Evolutionary conservation across 169 alveolate genomes (phyloP), one percentile per base, ranked within the genome.

Genomic region (Cryptosporidium bovis): DNA sequence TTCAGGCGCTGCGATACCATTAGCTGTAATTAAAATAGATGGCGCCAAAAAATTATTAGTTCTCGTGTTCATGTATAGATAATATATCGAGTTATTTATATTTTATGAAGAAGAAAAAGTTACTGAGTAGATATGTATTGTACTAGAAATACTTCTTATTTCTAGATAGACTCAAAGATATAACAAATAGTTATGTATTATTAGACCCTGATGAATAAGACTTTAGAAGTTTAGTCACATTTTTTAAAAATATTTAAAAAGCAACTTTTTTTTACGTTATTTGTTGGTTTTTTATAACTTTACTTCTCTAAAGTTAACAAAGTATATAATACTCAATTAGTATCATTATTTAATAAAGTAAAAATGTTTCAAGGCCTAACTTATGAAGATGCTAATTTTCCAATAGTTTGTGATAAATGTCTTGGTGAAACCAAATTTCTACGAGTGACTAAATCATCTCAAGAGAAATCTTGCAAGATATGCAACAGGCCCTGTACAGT

Each of bases 371-470:
- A 55, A 27, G 83, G 83, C 27, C 18, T 69, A 36, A 69, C 66
- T 40, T 77, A 90, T 68, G 99, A 98, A 91, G 94, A 95, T 46
- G 89, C 98, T 13, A 98, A 96, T 18, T 98, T 98, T 91, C 99
- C 99, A 1, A 96, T 97, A 16, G 92, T 97, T 31, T 98, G 99
- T 82, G 98, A 97, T 90, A 95, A 96, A 13, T 98, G 99, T 83
- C 94, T 98, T 36, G 99, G 99, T 10, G 98, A 97, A 48, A 97
- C 97, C 91, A 99, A 99, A 44, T 97, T 94, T 82, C 95, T 98
- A 8, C 92, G 99, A 90, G 96, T 98, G 99, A 94, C 95, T 83
- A 96, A 97, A 90, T 97, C 96, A 66, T 94, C 94, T 55, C 95
- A 94, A 91, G 99, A 97, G 64, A 94, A 94, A 65, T 99, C 97